phyloP scores from a whole-genome alignment of 352 stramenopile genomes.

The Globisporangium perplexum region DNA sequence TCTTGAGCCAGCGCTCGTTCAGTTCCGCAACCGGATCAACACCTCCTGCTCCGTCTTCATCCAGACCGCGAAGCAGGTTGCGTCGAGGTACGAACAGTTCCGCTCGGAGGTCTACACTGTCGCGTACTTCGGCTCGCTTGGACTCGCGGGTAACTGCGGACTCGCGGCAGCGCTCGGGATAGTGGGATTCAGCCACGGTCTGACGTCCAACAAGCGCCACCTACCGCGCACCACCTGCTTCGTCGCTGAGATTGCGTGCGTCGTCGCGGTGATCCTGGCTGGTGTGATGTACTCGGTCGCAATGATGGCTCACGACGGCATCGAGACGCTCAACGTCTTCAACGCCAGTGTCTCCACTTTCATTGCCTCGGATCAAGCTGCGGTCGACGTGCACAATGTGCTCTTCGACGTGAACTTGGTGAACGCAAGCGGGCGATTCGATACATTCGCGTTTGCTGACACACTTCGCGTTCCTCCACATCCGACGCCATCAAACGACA shows the following conservation, averaged over 20 bases:
- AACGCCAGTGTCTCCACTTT: constrained; percentile 28
- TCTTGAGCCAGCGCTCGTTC: constrained; percentile 21
- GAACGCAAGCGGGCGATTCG: constrained; percentile 17
- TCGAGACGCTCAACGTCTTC: constrained; percentile 33
- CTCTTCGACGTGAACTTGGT: constrained; percentile 50
- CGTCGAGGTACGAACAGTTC: constrained; percentile 20
- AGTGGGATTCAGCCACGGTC: constrained; percentile 24
- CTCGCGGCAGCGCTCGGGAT: constrained; percentile 24
- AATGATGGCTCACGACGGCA: constrained; percentile 43
- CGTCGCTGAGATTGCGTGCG: constrained; percentile 31
- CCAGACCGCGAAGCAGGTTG: constrained; percentile 8
- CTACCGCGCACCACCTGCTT: constrained; percentile 34
- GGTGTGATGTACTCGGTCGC: constrained; percentile 45
- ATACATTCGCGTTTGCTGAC: constrained; percentile 50
- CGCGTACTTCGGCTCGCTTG: constrained; percentile 23
- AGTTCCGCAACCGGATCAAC: constrained; percentile 28
- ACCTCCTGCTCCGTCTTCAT: constrained; percentile 19
- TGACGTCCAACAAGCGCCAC: constrained; percentile 32
- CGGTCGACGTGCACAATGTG: constrained; percentile 21
- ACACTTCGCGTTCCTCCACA: constrained; percentile 56
- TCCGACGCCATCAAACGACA: constrained; percentile 35
- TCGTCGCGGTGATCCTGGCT: constrained; percentile 34
- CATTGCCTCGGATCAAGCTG: constrained; percentile 11
- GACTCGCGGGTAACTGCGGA: constrained; percentile 22
- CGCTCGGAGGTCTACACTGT: constrained; percentile 22